Percentiles rank a stretch among this genome's conserved stretches.
These are phyloP conservation scores for Brassica juncea DNA, from an alignment of 345 rosid species.

Conservation along the genomic window DNA sequence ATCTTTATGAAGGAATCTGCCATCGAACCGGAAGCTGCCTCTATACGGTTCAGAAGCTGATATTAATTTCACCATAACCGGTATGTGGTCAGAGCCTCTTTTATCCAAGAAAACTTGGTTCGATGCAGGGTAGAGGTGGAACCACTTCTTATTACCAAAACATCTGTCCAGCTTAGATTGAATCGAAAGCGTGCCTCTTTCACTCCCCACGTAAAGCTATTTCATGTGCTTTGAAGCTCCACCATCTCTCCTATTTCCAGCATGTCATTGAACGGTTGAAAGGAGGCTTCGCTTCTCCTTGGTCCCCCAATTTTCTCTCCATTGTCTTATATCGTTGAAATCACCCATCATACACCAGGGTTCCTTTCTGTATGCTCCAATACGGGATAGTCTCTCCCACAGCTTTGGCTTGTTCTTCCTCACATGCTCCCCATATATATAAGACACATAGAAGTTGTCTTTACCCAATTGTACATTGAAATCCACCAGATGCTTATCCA, in stretches of 20 bases:
- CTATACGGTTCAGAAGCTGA: background rate
- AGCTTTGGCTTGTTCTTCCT: too few species aligned
- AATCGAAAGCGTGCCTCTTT: background rate
- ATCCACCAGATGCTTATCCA: too few species aligned
- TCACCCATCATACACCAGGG: too few species aligned
- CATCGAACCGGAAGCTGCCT: background rate
- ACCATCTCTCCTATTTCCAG: background rate
- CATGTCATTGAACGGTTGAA: background rate
- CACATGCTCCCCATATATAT: too few species aligned
- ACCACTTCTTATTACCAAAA: background rate
- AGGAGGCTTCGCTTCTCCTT: background rate
- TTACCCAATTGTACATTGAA: too few species aligned
- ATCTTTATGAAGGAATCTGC: too few species aligned
- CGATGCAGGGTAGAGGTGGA: rapidly evolving
- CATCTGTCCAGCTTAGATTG: background rate
- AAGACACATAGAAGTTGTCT: too few species aligned
- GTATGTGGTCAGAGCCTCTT: background rate
- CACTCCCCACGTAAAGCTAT: background rate
- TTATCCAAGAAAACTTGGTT: background rate
- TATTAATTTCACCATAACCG: background rate
- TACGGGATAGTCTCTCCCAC: too few species aligned
- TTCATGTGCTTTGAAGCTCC: background rate
- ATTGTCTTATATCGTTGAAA: too few species aligned
- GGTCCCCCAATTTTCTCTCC: too few species aligned
- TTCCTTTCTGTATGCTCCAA: too few species aligned